Percentiles rank a stretch among this genome's conserved stretches.
Evolutionary conservation across 1,139 yeast genomes (phyloP).

Genomic region (Pichia sp.): DNA sequence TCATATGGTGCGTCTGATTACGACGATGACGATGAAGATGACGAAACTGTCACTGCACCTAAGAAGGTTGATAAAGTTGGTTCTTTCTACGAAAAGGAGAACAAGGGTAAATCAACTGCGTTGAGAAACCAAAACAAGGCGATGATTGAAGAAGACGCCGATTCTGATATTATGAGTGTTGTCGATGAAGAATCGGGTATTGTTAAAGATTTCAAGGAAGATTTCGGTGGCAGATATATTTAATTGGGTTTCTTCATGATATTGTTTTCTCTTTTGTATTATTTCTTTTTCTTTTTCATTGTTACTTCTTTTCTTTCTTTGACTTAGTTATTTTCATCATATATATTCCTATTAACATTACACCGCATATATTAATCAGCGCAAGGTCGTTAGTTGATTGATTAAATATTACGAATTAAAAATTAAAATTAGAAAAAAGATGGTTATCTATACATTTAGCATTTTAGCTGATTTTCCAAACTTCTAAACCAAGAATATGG

Average conservation of each 20-base stretch:
- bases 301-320: background rate
- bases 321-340: background rate
- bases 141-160: constrained; percentile 1
- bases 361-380: background rate
- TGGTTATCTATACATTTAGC: too few relatives aligned
- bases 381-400: too few relatives aligned
- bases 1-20: background rate
- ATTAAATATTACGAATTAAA: background rate
- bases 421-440: too few relatives aligned
- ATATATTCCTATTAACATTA: background rate
- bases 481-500: constrained; percentile 72
- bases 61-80: background rate
- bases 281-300: background rate
- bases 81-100: background rate
- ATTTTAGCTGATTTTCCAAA: constrained; percentile 67
- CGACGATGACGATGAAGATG: constrained; percentile 1
- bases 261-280: too few relatives aligned
- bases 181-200: constrained; percentile 19
- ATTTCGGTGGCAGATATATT: constrained; percentile 20
- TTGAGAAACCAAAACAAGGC: constrained; percentile 2
- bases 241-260: too few relatives aligned
- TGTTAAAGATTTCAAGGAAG: constrained; percentile 27
- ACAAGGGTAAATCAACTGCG: background rate
- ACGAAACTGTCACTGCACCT: background rate
- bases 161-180: constrained; percentile 2